These are phyloP conservation scores for Mycena albidolilacea DNA, from an alignment of 768 basidiomycete species.

Conservation along the genomic window DNA sequence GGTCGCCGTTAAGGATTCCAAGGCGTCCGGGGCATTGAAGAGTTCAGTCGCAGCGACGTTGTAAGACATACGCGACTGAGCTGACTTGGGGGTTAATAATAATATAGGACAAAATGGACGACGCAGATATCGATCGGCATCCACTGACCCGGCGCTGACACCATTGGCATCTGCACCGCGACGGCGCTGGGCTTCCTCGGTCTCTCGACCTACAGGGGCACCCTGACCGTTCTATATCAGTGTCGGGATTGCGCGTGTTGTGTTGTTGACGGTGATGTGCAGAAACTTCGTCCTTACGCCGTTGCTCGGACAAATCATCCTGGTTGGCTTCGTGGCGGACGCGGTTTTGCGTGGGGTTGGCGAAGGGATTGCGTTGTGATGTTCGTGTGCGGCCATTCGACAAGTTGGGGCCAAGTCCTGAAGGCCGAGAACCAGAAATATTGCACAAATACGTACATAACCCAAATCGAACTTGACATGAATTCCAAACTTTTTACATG, in stretches of 20 bases:
- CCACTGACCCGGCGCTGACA: conserved; percentile 66
- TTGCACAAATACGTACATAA: neutral
- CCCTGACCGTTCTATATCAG: conserved; percentile 52
- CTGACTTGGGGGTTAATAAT: no score
- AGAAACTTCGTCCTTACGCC: no score
- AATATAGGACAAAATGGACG: conserved; percentile 53
- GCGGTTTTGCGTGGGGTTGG: conserved; percentile 40
- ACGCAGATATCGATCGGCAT: conserved; percentile 69
- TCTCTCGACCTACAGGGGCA: conserved; percentile 60
- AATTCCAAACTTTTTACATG: neutral
- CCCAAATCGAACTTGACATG: neutral
- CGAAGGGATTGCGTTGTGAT: conserved; percentile 41
- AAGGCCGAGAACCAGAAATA: no score
- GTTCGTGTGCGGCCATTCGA: neutral
- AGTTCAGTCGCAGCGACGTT: no score
- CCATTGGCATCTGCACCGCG: conserved; percentile 61
- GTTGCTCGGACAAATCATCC: conserved; percentile 45
- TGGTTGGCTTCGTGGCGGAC: conserved; percentile 44
- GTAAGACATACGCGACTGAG: no score
- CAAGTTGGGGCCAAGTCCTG: no score
- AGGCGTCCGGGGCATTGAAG: no score
- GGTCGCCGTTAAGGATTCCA: no score
- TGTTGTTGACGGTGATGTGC: conserved; percentile 41
- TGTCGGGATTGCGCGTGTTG: conserved; percentile 37
- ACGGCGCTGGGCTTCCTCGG: conserved; percentile 57